Conservation (phyloP, 1,284 basidiomycete genomes). For the Paramarasmius palmivorus region DNA sequence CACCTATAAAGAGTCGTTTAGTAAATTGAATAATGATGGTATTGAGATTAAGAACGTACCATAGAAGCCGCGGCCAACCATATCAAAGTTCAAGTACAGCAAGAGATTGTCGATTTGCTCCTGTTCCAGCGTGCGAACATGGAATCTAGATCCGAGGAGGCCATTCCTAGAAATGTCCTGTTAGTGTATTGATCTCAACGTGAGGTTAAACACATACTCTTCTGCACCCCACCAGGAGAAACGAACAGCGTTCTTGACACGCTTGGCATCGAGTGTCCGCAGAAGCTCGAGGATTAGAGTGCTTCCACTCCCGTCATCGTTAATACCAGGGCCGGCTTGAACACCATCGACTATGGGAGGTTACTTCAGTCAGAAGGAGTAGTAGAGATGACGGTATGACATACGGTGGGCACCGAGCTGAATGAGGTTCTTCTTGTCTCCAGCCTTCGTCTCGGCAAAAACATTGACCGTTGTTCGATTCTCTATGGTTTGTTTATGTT, state of each 20-base stretch:
- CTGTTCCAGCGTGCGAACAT: conserved; percentile 15
- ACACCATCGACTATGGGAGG: conserved; percentile 21
- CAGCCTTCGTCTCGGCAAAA: conserved; percentile 25
- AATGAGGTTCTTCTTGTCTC: conserved; percentile 23
- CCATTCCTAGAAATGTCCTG: conserved; percentile 13
- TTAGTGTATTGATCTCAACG: too few species aligned
- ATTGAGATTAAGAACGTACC: neutral
- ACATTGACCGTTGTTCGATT: conserved; percentile 25
- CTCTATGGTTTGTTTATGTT: conserved; percentile 14
- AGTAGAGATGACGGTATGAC: neutral
- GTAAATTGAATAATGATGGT: too few species aligned
- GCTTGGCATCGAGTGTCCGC: conserved; percentile 15
- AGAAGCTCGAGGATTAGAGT: conserved; percentile 24
- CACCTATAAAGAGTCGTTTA: neutral
- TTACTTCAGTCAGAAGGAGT: neutral
- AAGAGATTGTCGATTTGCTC: conserved; percentile 7
- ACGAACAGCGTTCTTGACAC: conserved; percentile 23
- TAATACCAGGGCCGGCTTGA: conserved; percentile 27
- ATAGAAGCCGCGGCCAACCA: conserved; percentile 9
- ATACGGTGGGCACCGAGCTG: conserved; percentile 9
- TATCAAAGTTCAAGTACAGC: conserved; percentile 12
- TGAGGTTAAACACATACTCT: conserved; percentile 10
- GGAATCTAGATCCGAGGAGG: conserved; percentile 26
- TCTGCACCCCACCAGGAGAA: conserved; percentile 29
- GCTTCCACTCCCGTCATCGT: conserved; percentile 28